Evolutionary conservation across 2,329 filamentous ascomycete species (phyloP), one percentile per base, ranked within the genome.

Genomic region (Phaeophleospora eucalypticola): DNA sequence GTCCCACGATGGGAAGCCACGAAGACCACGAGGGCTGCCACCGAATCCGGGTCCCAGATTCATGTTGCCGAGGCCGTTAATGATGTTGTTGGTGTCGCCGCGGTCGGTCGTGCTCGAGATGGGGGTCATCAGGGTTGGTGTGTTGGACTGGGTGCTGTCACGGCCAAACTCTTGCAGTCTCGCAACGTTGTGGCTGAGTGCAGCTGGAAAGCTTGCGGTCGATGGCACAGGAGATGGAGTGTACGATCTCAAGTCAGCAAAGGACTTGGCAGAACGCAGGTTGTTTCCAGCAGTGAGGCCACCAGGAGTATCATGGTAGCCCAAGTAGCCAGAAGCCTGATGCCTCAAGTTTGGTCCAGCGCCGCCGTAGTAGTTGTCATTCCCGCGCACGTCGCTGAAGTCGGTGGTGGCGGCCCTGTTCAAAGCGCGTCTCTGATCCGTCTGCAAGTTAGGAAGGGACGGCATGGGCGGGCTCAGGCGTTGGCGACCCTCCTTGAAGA

Each of bases 401-500:
- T 97, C 93, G 57, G 94, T 95, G 2, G 93, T 97, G n/a, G 93
- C 93, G 14, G 93, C 90, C 53, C 93, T 85, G 71, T 89, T 95
- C 29, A 98, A 75, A 3, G 85, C 86, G 51, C 91, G 86, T 57
- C 91, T 84, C 58, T 89, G 84, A 46, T 86, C 82, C 7, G 95
- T 88, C 17, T 82, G 81, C 48, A 86, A 83, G 46, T 82, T 82
- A 60, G 74, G 83, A 74, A 73, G 83, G 41, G 78, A 74, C n/a
- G 76, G 74, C 65, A 81, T 71, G 1, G 81, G 80, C 14, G 81
- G 81, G 68, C 81, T 84, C 48, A 82, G 69, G 12, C 65, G 71
- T 67, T 65, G 76, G 52, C 74, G 75, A 61, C 78, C 79, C 34
- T 80, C 74, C 68, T 88, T 88, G 71, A 87, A 87, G 34, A 98